Percentiles rank a stretch among this genome's conserved stretches.
These are phyloP conservation scores for Pseudisothecium myosuroides DNA, from an alignment of 225 moss, liverwort and hornwort species.

Conservation along the genomic window DNA sequence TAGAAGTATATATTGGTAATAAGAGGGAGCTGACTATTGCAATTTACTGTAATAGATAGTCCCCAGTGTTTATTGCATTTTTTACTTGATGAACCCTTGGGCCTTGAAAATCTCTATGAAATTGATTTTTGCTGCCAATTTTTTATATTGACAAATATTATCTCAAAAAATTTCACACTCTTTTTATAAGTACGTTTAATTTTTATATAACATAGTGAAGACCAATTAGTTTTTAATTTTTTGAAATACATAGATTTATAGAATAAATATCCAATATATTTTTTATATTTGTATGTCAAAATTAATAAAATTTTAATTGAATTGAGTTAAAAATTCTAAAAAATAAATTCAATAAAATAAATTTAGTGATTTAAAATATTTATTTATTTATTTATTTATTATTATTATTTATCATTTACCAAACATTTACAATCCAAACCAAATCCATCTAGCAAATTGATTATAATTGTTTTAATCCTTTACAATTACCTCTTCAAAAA, in stretches of 20 bases:
- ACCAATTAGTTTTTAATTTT: too few relatives aligned
- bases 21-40: fast-evolving
- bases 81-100: too few relatives aligned
- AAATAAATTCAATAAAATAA: not conserved
- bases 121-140: not conserved
- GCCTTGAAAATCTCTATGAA: too few relatives aligned
- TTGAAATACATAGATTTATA: not conserved
- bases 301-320: not conserved
- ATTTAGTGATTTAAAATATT: too few relatives aligned
- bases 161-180: not conserved
- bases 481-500: not conserved
- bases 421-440: not conserved
- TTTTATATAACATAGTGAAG: too few relatives aligned
- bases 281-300: not conserved
- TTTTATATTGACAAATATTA: not conserved
- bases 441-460: not conserved
- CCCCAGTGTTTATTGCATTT: fast-evolving
- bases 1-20: not conserved
- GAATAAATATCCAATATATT: not conserved
- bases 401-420: not conserved
- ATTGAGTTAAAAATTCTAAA: not conserved
- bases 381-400: too few relatives aligned
- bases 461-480: not conserved
- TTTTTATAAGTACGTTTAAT: not conserved
- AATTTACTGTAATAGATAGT: too few relatives aligned